These are phyloP conservation scores for Nicotiana obtusifolia DNA, from an alignment of 257 asterid species.

Conservation along the genomic window DNA sequence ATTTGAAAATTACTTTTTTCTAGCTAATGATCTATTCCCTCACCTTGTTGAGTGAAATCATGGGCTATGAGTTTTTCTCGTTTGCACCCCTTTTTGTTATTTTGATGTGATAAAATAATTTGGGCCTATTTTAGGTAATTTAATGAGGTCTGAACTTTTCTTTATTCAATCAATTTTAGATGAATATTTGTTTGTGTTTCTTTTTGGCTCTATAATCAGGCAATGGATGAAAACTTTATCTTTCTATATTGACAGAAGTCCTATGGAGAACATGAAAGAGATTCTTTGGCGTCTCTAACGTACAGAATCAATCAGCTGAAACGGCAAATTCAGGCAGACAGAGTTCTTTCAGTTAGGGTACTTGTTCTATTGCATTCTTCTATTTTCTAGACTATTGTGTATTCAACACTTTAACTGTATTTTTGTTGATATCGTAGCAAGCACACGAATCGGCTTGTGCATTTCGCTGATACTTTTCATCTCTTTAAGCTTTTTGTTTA, in stretches of 20 bases:
- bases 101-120: background rate
- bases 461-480: background rate
- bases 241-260: constrained; percentile 27
- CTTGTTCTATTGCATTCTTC: constrained; percentile 11
- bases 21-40: background rate
- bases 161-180: background rate
- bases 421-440: background rate
- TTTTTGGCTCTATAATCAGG: background rate
- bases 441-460: background rate
- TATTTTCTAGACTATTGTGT: background rate
- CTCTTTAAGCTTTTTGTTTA: background rate
- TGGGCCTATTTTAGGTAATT: background rate
- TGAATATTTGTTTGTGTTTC: background rate
- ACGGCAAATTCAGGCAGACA: constrained; percentile 57
- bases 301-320: constrained; percentile 46
- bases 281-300: constrained; percentile 30
- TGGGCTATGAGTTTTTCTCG: background rate
- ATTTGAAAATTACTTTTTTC: background rate
- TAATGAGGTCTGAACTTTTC: background rate
- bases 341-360: constrained; percentile 54
- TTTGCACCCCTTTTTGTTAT: background rate
- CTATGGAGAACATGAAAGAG: constrained; percentile 39
- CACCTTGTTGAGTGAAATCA: background rate
- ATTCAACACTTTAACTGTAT: constrained; percentile 1
- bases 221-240: background rate